A percentile compares a stretch with the other conserved stretches of the same genome.
These are phyloP conservation scores for Schizopora paradoxa DNA, from an alignment of 1,284 basidiomycete genomes.

Conservation along the genomic window DNA sequence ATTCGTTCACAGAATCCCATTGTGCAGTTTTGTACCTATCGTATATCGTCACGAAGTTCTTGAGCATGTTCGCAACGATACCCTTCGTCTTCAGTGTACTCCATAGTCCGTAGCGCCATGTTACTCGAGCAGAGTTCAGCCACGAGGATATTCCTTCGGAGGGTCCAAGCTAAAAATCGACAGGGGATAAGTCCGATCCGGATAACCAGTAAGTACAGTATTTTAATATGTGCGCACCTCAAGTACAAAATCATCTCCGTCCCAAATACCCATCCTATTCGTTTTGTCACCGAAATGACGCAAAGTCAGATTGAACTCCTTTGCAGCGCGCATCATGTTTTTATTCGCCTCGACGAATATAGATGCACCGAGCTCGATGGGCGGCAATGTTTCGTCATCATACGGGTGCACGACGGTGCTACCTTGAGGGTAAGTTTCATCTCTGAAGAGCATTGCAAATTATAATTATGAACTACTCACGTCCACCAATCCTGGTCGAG, in stretches of 20 bases:
- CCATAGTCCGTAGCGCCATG: constrained; percentile 79
- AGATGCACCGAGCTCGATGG: constrained; percentile 82
- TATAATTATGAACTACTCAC: constrained; percentile 40
- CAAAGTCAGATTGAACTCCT: constrained; percentile 73
- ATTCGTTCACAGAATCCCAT: too few relatives aligned
- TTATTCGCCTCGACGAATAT: constrained; percentile 84
- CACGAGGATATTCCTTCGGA: constrained; percentile 44
- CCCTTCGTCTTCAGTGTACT: constrained; percentile 57
- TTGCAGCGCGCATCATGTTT: constrained; percentile 76
- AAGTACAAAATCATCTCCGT: constrained; percentile 71
- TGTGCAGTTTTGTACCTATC: too few relatives aligned
- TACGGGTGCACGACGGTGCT: constrained; percentile 78
- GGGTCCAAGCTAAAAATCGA: too few relatives aligned
- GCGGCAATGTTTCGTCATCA: constrained; percentile 51
- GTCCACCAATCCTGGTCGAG: constrained; percentile 72
- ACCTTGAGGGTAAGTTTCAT: constrained; percentile 46
- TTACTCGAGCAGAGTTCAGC: constrained; percentile 67
- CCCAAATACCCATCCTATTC: constrained; percentile 69
- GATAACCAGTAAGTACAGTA: too few relatives aligned
- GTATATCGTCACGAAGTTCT: constrained; percentile 59
- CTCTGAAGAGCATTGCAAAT: constrained; percentile 7
- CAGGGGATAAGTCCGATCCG: too few relatives aligned
- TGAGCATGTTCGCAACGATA: constrained; percentile 56
- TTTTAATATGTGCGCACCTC: constrained; percentile 39
- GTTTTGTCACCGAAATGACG: constrained; percentile 48